phyloP scores from a whole-genome alignment of 495 filamentous ascomycete genomes.

The Aspergillus homomorphus region DNA sequence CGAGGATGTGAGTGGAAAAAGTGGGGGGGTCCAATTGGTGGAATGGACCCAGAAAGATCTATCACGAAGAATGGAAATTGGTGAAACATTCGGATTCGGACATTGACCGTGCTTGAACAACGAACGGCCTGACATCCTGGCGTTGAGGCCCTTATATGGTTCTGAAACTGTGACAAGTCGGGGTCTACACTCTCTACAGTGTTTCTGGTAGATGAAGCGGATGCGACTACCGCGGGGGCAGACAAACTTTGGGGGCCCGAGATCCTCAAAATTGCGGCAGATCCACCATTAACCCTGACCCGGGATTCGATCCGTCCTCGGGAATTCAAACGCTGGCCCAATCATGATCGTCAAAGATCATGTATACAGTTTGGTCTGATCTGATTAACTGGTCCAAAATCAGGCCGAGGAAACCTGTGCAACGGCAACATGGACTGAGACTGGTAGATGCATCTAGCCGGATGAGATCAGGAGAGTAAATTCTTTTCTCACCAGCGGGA shows the following conservation, averaged over 20 bases:
- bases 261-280: neutral
- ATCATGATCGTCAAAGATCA: neutral
- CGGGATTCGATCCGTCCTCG: neutral
- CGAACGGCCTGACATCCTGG: neutral
- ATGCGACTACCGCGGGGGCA: neutral
- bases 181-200: no score
- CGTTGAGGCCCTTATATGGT: neutral
- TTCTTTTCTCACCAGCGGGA: neutral
- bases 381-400: neutral
- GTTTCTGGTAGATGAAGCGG: conserved; percentile 6
- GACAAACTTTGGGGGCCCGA: neutral
- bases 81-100: neutral
- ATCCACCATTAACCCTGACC: neutral
- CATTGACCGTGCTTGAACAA: neutral
- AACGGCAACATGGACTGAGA: neutral
- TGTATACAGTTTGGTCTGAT: neutral
- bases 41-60: neutral
- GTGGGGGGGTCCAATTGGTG: neutral
- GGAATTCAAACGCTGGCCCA: neutral
- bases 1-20: neutral
- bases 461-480: neutral
- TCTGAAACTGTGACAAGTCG: neutral
- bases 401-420: neutral
- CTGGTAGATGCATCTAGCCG: neutral
- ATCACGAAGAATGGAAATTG: neutral